A percentile compares a stretch with the other conserved stretches of the same genome.
Evolutionary conservation across 139 green algal genomes (phyloP).

Genomic region (Eudorina sp.): DNA sequence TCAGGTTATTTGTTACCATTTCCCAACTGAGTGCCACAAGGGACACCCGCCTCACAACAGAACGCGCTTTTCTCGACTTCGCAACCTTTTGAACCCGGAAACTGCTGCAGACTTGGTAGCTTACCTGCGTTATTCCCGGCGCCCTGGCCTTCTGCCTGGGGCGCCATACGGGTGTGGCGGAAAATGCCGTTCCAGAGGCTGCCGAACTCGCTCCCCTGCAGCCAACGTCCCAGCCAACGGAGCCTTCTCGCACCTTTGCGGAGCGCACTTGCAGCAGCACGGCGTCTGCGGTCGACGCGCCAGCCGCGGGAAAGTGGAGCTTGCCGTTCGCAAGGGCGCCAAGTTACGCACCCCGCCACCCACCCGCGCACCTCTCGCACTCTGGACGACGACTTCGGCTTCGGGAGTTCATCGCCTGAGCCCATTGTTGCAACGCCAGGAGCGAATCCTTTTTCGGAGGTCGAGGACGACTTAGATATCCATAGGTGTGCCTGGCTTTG

Average conservation of each 20-base stretch:
- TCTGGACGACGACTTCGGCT: conserved; percentile 36
- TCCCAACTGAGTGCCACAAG: neutral
- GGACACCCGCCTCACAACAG: conserved; percentile 24
- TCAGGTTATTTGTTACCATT: no score
- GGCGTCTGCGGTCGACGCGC: neutral
- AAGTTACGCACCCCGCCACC: conserved; percentile 1
- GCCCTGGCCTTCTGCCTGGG: conserved; percentile 41
- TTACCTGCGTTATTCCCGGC: neutral
- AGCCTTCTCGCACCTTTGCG: conserved; percentile 5
- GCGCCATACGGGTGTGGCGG: conserved; percentile 13
- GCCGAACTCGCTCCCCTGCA: conserved; percentile 25
- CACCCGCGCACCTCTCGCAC: conserved; percentile 15
- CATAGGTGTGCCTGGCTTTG: conserved; percentile 37
- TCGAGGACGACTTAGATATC: conserved; percentile 58
- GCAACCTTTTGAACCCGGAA: neutral
- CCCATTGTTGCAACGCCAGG: conserved; percentile 43
- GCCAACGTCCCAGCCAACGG: conserved; percentile 14
- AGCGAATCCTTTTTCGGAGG: conserved; percentile 36
- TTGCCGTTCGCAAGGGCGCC: conserved; percentile 24
- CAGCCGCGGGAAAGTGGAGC: conserved; percentile 10
- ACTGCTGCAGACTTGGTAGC: neutral
- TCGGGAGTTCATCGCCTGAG: conserved; percentile 44
- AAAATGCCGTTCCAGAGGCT: conserved; percentile 20
- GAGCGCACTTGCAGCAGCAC: conserved; percentile 4
- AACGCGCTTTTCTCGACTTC: neutral